phyloP scores from a whole-genome alignment of 148 eudicot species.

The Persicaria tinctoria region DNA sequence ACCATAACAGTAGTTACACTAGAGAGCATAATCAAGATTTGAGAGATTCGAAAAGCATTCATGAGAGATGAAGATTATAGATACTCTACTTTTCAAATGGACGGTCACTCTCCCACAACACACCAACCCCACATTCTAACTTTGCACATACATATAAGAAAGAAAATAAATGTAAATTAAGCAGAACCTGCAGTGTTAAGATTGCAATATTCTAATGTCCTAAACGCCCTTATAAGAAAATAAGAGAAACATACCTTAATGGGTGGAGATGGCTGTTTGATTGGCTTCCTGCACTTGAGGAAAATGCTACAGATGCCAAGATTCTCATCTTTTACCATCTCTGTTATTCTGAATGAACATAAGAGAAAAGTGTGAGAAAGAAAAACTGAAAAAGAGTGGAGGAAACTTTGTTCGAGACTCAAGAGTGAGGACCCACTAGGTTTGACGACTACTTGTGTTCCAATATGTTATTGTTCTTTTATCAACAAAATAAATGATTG shows the following conservation, averaged over 20 bases:
- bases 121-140: background rate
- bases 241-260: background rate
- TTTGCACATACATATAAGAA: background rate
- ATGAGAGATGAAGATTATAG: background rate
- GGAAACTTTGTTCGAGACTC: background rate
- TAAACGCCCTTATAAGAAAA: too few species aligned
- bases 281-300: background rate
- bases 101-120: background rate
- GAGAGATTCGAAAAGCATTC: background rate
- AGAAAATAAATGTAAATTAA: background rate
- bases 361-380: background rate
- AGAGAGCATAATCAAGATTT: background rate
- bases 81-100: conserved; percentile 2
- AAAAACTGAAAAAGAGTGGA: background rate
- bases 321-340: background rate
- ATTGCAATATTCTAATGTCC: background rate
- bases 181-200: background rate
- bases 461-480: too few species aligned
- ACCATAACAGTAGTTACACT: background rate
- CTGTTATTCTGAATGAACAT: background rate
- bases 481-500: too few species aligned
- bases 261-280: background rate
- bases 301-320: background rate
- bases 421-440: background rate
- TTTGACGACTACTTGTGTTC: too few species aligned